Percentiles rank a stretch among this genome's conserved stretches.
phyloP scores from a whole-genome alignment of 2,329 filamentous ascomycete species.

The Pseudogymnoascus sp. region DNA sequence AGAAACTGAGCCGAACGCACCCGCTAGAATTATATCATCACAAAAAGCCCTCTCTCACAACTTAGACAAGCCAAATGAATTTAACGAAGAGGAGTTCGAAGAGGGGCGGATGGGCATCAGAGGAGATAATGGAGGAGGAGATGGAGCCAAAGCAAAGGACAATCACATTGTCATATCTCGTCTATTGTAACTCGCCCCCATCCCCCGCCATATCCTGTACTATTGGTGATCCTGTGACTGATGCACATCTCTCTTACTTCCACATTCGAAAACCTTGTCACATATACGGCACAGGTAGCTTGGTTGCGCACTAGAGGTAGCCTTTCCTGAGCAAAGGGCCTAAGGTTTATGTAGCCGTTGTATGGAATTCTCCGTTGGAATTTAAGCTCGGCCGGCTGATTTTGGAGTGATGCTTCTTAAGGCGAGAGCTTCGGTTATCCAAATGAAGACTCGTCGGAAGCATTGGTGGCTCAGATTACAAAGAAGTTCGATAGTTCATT shows the following conservation, averaged over 20 bases:
- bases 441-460: background rate
- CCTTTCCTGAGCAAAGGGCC: background rate
- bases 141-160: background rate
- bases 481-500: background rate
- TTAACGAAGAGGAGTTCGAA: no score
- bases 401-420: background rate
- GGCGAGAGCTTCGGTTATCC: background rate
- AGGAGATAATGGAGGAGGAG: background rate
- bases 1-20: no score
- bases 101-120: background rate
- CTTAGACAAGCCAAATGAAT: no score
- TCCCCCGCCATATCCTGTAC: background rate
- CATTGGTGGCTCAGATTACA: background rate
- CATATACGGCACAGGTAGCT: background rate
- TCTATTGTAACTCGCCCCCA: background rate
- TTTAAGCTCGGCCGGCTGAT: background rate
- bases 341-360: background rate
- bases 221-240: background rate
- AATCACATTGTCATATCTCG: background rate
- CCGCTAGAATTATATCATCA: background rate
- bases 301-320: background rate
- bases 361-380: background rate
- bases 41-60: background rate
- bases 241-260: background rate
- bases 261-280: background rate